Evolutionary conservation across 176 grass and related monocot species (phyloP).

Genomic region (Musa acuminata): DNA sequence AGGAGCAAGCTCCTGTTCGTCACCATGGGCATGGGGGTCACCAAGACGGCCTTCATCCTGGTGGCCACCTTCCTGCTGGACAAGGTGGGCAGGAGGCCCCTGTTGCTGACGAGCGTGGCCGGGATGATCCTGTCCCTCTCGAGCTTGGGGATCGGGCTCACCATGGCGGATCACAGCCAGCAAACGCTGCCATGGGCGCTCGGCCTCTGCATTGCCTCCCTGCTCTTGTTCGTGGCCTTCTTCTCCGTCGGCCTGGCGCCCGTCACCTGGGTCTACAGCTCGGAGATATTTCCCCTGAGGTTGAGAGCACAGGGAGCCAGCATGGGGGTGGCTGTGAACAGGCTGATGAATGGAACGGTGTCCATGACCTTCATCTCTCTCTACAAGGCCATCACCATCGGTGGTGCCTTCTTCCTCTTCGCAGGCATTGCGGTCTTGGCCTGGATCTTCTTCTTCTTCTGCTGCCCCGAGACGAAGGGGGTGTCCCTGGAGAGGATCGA

Average conservation of each 20-base stretch:
- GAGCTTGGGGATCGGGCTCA: neutral
- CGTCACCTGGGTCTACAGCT: slow-evolving; percentile 17
- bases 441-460: slow-evolving; percentile 10
- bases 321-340: slow-evolving; percentile 14
- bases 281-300: slow-evolving; percentile 11
- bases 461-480: slow-evolving; percentile 5
- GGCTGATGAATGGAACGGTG: slow-evolving; percentile 5
- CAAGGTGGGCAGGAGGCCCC: slow-evolving; percentile 5
- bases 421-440: neutral
- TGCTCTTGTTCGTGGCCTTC: slow-evolving; percentile 4
- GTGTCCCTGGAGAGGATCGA: neutral
- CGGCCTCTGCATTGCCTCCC: neutral
- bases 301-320: slow-evolving; percentile 11
- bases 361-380: slow-evolving; percentile 17
- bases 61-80: slow-evolving; percentile 4
- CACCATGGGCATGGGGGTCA: slow-evolving; percentile 12
- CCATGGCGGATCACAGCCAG: neutral
- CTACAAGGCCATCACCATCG: slow-evolving; percentile 13
- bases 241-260: slow-evolving; percentile 9
- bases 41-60: slow-evolving; percentile 7
- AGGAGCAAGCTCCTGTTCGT: slow-evolving; percentile 1
- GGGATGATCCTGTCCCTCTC: neutral
- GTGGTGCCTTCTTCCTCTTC: slow-evolving; percentile 10
- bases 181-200: neutral
- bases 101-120: slow-evolving; percentile 7